Percentiles rank a stretch among this genome's conserved stretches.
Conservation (phyloP, 2,329 filamentous ascomycete species). For the Curvularia hawaiiensis region DNA sequence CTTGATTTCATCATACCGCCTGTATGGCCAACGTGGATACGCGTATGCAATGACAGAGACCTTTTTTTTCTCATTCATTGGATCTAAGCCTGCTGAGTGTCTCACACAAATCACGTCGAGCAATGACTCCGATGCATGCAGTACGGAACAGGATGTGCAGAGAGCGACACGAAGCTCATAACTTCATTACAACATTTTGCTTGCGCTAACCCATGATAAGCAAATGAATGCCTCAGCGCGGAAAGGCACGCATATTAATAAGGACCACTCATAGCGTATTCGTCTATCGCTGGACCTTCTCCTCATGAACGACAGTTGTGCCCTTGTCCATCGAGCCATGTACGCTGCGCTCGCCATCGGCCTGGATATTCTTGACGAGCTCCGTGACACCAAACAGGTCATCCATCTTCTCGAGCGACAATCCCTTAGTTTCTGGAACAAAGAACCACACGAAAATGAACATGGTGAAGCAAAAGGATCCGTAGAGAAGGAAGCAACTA, state of each 20-base stretch:
- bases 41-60: conserved; percentile 1
- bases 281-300: conserved; percentile 30
- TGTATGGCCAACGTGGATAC: conserved; percentile 11
- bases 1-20: not conserved
- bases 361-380: conserved; percentile 45
- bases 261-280: not conserved
- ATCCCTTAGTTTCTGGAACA: conserved; percentile 74
- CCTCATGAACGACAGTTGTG: conserved; percentile 23
- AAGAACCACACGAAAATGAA: conserved; percentile 70
- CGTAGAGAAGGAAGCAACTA: conserved; percentile 72
- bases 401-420: conserved; percentile 68
- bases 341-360: conserved; percentile 36
- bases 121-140: too few relatives aligned
- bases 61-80: not conserved
- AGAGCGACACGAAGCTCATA: conserved; percentile 22
- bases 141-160: conserved; percentile 1
- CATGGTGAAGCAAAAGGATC: conserved; percentile 69
- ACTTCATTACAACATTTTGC: conserved; percentile 20
- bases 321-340: conserved; percentile 32
- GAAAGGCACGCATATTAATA: not conserved
- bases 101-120: not conserved
- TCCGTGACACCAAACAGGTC: conserved; percentile 68
- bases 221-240: not conserved
- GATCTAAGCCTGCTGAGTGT: not conserved
- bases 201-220: conserved; percentile 3